Percentiles rank a stretch among this genome's conserved stretches.
Evolutionary conservation across 2,329 filamentous ascomycete genomes (phyloP).

Genomic region (Ophiostoma tasmaniense): DNA sequence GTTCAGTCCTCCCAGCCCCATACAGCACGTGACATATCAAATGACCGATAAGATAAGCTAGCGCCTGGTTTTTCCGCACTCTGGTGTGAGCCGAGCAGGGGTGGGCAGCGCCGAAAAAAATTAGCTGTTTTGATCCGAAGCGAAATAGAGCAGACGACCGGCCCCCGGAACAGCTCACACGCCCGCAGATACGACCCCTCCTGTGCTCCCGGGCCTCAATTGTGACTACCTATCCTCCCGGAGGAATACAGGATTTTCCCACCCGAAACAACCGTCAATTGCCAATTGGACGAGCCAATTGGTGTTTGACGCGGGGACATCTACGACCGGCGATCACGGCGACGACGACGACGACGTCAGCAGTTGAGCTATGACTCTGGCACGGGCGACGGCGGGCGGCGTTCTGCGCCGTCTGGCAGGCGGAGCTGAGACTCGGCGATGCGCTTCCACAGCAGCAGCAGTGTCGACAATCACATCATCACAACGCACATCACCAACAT

Average conservation of each 20-base stretch:
- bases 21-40: neutral
- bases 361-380: constrained; percentile 17
- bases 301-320: neutral
- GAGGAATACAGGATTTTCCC: neutral
- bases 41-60: constrained; percentile 14
- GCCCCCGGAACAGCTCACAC: constrained; percentile 10
- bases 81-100: constrained; percentile 7
- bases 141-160: constrained; percentile 6
- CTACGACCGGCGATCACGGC: neutral
- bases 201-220: neutral
- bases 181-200: neutral
- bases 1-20: neutral
- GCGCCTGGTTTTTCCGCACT: constrained; percentile 10
- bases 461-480: neutral
- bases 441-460: constrained; percentile 5
- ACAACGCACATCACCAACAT: constrained; percentile 1
- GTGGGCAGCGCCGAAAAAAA: constrained; percentile 14
- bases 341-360: neutral
- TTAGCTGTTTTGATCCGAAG: constrained; percentile 16
- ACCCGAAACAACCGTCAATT: neutral
- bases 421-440: constrained; percentile 3
- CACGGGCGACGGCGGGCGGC: constrained; percentile 17
- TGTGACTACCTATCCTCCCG: neutral
- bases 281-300: constrained; percentile 6
- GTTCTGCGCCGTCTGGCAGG: constrained; percentile 19